phyloP scores from a whole-genome alignment of 2,329 filamentous ascomycete species.

The Stemphylium beticola region DNA sequence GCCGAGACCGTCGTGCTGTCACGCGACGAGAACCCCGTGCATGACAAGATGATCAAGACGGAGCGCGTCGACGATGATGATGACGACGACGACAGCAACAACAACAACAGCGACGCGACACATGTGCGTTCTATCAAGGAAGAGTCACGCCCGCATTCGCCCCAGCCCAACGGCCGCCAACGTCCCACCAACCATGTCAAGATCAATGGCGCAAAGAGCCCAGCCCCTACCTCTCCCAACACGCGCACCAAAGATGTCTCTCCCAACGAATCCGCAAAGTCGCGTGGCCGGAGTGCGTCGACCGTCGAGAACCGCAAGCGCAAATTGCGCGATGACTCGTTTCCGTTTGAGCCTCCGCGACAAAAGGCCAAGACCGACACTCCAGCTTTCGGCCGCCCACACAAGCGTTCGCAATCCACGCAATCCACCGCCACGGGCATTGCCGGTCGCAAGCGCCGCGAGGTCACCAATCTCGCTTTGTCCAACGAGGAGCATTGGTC shows the following conservation, averaged over 20 bases:
- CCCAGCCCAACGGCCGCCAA: conserved; percentile 34
- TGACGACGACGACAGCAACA: conserved; percentile 25
- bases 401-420: conserved; percentile 49
- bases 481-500: conserved; percentile 43
- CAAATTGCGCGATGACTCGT: conserved; percentile 48
- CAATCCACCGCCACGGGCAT: conserved; percentile 42
- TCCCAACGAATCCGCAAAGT: conserved; percentile 33
- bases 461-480: conserved; percentile 39
- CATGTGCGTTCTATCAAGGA: conserved; percentile 39
- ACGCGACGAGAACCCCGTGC: conserved; percentile 49
- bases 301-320: conserved; percentile 50
- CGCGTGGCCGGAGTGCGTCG: conserved; percentile 47
- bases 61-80: conserved; percentile 48
- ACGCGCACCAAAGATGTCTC: conserved; percentile 45
- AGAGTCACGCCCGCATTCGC: conserved; percentile 31
- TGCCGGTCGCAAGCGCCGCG: conserved; percentile 43
- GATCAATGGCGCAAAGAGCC: conserved; percentile 41
- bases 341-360: conserved; percentile 47
- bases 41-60: conserved; percentile 50
- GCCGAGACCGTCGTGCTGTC: conserved; percentile 57
- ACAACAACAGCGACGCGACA: conserved; percentile 26
- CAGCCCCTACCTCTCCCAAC: conserved; percentile 45
- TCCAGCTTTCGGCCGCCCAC: conserved; percentile 40
- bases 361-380: conserved; percentile 49
- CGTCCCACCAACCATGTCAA: conserved; percentile 33